Evolutionary conservation across 495 filamentous ascomycete species (phyloP).

Genomic region (Usnea hakonensis): DNA sequence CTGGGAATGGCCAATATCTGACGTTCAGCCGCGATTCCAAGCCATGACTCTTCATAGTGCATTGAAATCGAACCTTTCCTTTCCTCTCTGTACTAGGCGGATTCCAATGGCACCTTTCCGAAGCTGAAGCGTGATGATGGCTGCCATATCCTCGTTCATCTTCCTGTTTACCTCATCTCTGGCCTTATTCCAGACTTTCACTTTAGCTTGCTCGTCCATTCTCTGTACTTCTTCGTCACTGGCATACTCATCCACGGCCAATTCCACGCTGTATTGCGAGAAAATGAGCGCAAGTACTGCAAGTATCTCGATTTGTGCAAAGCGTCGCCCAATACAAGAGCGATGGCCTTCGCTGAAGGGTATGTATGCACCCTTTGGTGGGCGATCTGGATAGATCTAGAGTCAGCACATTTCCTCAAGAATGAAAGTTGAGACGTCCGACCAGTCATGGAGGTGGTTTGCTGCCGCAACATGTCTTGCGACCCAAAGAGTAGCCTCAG

Average conservation of each 20-base stretch:
- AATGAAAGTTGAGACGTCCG: too few species aligned
- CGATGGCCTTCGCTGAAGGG: conserved; percentile 65
- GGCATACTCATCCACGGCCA: conserved; percentile 56
- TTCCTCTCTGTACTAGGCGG: conserved; percentile 53
- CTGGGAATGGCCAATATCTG: background rate
- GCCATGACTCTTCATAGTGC: background rate
- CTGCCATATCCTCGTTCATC: conserved; percentile 33
- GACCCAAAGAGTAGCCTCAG: too few species aligned
- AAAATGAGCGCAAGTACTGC: conserved; percentile 58
- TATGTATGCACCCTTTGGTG: conserved; percentile 53
- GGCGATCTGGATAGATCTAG: conserved; percentile 53
- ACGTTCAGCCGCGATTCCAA: background rate
- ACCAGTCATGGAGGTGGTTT: too few species aligned
- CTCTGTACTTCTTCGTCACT: conserved; percentile 49
- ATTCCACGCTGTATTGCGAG: conserved; percentile 55
- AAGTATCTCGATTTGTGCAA: conserved; percentile 62
- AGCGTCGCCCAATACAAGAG: conserved; percentile 58
- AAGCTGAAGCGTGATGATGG: conserved; percentile 57
- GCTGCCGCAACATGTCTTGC: too few species aligned
- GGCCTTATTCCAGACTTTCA: conserved; percentile 46
- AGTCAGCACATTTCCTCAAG: too few species aligned
- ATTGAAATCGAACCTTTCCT: conserved; percentile 44
- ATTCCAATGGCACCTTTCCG: conserved; percentile 49
- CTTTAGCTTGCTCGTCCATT: conserved; percentile 24
- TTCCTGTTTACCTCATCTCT: conserved; percentile 39